phyloP scores from a whole-genome alignment of 495 filamentous ascomycete genomes.

The Penicillium bovifimosum region DNA sequence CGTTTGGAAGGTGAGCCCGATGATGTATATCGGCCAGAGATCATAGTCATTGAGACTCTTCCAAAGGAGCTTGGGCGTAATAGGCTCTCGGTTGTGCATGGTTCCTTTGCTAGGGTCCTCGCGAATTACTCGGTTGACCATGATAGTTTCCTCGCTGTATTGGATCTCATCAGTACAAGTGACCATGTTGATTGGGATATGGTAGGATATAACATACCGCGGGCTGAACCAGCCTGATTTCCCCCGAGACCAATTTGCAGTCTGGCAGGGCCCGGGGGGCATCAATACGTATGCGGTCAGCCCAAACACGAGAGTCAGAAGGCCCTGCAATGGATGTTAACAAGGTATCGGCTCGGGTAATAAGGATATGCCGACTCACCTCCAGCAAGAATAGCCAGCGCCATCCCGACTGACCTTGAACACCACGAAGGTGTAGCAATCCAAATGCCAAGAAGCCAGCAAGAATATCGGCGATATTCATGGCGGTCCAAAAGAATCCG shows the following conservation, averaged over 20 bases:
- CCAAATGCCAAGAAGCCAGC: constrained; percentile 46
- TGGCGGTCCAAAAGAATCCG: constrained; percentile 54
- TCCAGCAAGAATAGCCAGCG: constrained; percentile 44
- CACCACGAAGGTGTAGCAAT: constrained; percentile 38
- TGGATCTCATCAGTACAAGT: neutral
- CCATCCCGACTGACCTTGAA: constrained; percentile 25
- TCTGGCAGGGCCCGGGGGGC: constrained; percentile 61
- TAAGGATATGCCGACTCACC: constrained; percentile 9
- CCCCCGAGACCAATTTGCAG: constrained; percentile 56
- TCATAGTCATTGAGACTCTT: constrained; percentile 50
- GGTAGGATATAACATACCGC: constrained; percentile 33
- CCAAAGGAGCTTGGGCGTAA: constrained; percentile 44
- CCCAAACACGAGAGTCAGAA: constrained; percentile 51
- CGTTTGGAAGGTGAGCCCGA: constrained; percentile 48
- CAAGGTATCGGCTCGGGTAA: neutral
- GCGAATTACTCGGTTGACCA: constrained; percentile 67
- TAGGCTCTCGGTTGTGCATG: constrained; percentile 56
- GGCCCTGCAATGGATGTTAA: constrained; percentile 12
- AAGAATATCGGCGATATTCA: constrained; percentile 48
- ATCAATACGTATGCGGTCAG: constrained; percentile 56
- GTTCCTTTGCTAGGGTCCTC: constrained; percentile 67
- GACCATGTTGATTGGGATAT: neutral
- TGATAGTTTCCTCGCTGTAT: constrained; percentile 48
- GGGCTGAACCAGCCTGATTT: constrained; percentile 68
- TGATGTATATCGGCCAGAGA: constrained; percentile 49